Evolutionary conservation across 768 basidiomycete genomes (phyloP).

Genomic region (Pisolithus sp.): DNA sequence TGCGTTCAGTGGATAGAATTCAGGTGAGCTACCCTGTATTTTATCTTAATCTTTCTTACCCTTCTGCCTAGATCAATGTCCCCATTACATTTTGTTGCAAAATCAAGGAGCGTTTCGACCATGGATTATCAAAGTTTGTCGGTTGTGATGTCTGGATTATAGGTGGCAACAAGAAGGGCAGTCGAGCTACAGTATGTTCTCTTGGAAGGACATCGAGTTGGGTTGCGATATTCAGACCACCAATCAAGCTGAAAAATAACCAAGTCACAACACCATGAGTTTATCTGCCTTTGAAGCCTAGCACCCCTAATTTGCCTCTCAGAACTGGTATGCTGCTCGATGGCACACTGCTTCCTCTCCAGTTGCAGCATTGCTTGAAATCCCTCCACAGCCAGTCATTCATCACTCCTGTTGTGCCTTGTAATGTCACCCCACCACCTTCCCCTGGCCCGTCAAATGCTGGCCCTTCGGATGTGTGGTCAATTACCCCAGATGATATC

Average conservation of each 20-base stretch:
- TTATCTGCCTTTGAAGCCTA: not conserved
- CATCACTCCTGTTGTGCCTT: too few relatives aligned
- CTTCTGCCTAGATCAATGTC: not conserved
- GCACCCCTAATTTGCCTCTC: not conserved
- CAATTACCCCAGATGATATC: too few relatives aligned
- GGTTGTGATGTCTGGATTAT: conserved; percentile 1
- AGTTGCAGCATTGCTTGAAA: too few relatives aligned
- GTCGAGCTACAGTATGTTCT: not conserved
- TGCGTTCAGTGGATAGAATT: too few relatives aligned
- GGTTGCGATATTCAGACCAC: not conserved
- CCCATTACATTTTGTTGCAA: not conserved
- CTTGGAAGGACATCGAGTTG: not conserved
- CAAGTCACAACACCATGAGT: not conserved
- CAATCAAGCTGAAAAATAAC: not conserved
- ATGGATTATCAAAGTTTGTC: not conserved
- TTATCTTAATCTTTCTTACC: not conserved
- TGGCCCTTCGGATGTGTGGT: too few relatives aligned
- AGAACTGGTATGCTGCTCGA: too few relatives aligned
- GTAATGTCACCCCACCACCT: too few relatives aligned
- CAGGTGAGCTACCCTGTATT: too few relatives aligned
- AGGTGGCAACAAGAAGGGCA: not conserved
- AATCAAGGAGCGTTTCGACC: not conserved
- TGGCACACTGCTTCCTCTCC: too few relatives aligned
- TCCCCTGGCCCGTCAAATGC: too few relatives aligned
- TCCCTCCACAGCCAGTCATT: too few relatives aligned